A percentile compares a stretch with the other conserved stretches of the same genome.
phyloP scores from a whole-genome alignment of 176 grass and related monocot species.

The Cenchrus fungigraminus region DNA sequence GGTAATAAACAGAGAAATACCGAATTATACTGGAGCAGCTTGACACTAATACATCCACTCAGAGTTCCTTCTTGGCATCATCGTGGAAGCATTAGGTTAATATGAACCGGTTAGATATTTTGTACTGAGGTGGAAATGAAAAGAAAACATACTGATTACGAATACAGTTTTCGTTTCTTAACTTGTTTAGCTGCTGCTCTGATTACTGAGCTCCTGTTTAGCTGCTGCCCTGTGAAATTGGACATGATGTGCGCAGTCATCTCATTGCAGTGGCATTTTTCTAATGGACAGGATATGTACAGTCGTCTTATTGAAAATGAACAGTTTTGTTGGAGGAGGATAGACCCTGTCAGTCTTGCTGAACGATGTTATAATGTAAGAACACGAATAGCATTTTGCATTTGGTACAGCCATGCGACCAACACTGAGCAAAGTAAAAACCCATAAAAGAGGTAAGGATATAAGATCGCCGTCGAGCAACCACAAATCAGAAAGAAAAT shows the following conservation, averaged over 20 bases:
- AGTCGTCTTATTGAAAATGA: too few relatives aligned
- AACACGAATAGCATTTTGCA: background rate
- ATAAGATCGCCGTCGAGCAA: too few relatives aligned
- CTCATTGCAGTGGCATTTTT: background rate
- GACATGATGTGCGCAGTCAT: background rate
- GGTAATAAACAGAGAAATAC: background rate
- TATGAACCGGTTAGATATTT: background rate
- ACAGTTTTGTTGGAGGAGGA: background rate
- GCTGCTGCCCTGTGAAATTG: background rate
- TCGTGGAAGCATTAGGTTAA: background rate
- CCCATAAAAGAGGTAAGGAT: background rate
- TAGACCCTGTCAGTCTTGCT: background rate
- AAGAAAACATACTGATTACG: background rate
- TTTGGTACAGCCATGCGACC: background rate
- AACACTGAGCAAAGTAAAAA: background rate
- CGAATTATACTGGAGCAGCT: slow-evolving; percentile 8
- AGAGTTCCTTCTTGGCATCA: background rate
- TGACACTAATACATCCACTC: background rate
- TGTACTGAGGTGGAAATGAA: background rate
- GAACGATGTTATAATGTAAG: background rate
- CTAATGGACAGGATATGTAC: too few relatives aligned
- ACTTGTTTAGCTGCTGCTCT: background rate
- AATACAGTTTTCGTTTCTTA: background rate
- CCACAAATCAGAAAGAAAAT: too few relatives aligned
- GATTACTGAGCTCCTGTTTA: background rate